Evolutionary conservation across 169 alveolate genomes (phyloP), one percentile per base, ranked within the genome.

Genomic region (Cardiosporidium cionae): DNA sequence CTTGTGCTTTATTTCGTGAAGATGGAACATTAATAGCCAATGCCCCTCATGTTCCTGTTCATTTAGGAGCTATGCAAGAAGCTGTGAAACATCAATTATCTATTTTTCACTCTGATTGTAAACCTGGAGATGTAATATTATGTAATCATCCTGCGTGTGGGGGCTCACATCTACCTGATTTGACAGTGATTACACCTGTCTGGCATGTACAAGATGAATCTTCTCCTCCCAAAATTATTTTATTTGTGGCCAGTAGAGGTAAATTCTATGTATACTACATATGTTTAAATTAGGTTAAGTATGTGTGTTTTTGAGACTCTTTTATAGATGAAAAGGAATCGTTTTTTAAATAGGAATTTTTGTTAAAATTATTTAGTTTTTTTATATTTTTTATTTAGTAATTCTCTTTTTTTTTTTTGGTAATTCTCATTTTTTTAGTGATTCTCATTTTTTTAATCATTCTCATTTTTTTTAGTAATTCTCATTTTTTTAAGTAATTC

Each of bases 31-130:
- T 90, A 3, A 89, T 88, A 0, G 95, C 93, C 5, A 88, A 90
- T 84, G 95, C 95, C 25, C 95, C 95, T 22, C 95, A 90, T 80
- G 65, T 90, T 36, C 95, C 95, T 4, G 95, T 90, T n/a, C 95
- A 90, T 73, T 63, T 90, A 29, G 95, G 95, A 0, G 84, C 93
- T 25, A 90, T 90, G 95, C 77, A 81, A 53, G 95, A 87, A 70
- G 89, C 94, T 7, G 90, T 90, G 22, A 3, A 6, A 9, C 33
- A 4, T 7, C 72, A 65, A 6, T 3, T 65, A 27, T 35, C 27
- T 6, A 3, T 27, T 3, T 3, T 32, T 28, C 6, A 33, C 3
- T 23, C 6, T 28, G 33, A 7, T 9, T 3, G 72, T 3, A 29
- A 33, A 33, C 67, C 6, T 28, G 72, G 72, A 28, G 93, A 88